Percentiles rank a stretch among this genome's conserved stretches.
These are phyloP conservation scores for Suillus ampliporus DNA, from an alignment of 768 basidiomycete genomes.

Conservation along the genomic window DNA sequence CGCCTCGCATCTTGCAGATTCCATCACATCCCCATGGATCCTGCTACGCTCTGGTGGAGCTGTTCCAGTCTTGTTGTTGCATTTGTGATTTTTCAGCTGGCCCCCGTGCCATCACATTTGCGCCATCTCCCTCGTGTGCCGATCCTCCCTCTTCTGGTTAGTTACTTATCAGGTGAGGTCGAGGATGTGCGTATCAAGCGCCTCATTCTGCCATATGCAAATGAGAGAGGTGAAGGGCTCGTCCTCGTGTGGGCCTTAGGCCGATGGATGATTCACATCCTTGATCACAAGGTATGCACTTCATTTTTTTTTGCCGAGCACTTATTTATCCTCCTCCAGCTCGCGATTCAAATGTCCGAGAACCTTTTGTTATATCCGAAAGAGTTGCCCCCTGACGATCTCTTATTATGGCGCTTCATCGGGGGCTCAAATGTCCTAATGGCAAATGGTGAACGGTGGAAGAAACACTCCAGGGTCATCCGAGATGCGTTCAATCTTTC, in stretches of 20 bases:
- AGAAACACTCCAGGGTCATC: conserved; percentile 41
- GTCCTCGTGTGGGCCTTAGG: conserved; percentile 47
- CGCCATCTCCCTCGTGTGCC: conserved; percentile 43
- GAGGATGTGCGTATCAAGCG: conserved; percentile 41
- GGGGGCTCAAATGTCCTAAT: conserved; percentile 43
- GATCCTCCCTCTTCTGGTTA: conserved; percentile 37
- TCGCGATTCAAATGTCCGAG: conserved; percentile 27
- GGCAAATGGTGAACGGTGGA: conserved; percentile 46
- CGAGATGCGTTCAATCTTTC: conserved; percentile 40
- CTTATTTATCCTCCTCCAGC: neutral
- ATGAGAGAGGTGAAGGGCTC: conserved; percentile 34
- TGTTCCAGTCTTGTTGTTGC: neutral
- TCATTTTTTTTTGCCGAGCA: neutral
- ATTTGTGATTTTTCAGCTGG: conserved; percentile 3
- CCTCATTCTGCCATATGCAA: conserved; percentile 43
- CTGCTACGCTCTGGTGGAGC: neutral
- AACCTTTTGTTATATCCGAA: conserved; percentile 17
- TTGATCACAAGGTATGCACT: conserved; percentile 38
- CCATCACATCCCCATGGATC: neutral
- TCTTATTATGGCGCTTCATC: conserved; percentile 43
- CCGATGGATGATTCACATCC: conserved; percentile 47
- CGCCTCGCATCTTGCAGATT: neutral
- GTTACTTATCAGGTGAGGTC: conserved; percentile 40
- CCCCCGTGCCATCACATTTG: conserved; percentile 34
- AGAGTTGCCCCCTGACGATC: conserved; percentile 35